Conservation (phyloP, 2,329 filamentous ascomycete species). For the Coniochaeta pulveracea region DNA sequence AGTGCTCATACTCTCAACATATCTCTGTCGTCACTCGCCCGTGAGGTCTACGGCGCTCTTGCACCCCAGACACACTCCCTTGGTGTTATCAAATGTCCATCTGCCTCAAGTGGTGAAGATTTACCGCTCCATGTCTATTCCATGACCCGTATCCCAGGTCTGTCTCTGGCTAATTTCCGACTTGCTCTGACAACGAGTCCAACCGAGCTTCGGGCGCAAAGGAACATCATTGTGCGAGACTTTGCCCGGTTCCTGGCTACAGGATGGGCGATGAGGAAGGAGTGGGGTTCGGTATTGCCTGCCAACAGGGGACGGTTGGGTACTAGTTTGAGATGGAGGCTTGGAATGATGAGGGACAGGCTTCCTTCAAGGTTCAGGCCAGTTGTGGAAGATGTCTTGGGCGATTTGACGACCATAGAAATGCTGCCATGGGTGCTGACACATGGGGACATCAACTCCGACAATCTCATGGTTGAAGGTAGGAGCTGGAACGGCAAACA, state of each 20-base stretch:
- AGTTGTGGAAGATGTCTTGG: constrained; percentile 14
- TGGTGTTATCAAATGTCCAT: constrained; percentile 8
- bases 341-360: constrained; percentile 21
- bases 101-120: background rate
- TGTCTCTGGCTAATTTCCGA: constrained; percentile 23
- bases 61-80: constrained; percentile 29
- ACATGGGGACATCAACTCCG: constrained; percentile 48
- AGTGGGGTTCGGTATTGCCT: too few species aligned
- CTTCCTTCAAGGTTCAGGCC: constrained; percentile 24
- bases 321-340: constrained; percentile 24
- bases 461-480: constrained; percentile 42
- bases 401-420: constrained; percentile 22
- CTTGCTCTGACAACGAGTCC: constrained; percentile 3
- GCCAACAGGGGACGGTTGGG: constrained; percentile 24
- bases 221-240: constrained; percentile 24
- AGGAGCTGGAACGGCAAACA: background rate
- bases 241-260: constrained; percentile 28
- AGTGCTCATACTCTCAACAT: constrained; percentile 27
- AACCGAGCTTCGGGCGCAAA: background rate
- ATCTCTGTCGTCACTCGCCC: constrained; percentile 22
- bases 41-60: constrained; percentile 24
- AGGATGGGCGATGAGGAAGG: constrained; percentile 22
- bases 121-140: constrained; percentile 24
- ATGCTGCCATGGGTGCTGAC: constrained; percentile 42
- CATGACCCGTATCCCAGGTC: constrained; percentile 28